Conservation (phyloP, 1,284 basidiomycete species). For the Irpex lacteus region DNA sequence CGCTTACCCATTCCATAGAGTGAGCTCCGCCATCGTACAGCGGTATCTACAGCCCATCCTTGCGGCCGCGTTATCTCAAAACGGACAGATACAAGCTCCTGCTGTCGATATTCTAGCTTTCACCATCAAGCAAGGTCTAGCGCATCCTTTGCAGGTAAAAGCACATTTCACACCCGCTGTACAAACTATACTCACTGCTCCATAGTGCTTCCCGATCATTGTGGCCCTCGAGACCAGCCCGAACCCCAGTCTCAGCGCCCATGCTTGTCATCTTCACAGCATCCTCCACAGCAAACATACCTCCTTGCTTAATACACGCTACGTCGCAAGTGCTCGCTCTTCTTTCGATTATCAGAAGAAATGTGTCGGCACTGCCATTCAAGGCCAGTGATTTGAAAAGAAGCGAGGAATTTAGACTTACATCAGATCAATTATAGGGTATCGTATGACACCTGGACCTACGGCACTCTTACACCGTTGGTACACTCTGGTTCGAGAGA, state of each 20-base stretch:
- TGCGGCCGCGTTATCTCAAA: conserved; percentile 73
- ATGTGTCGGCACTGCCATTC: conserved; percentile 42
- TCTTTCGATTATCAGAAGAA: conserved; percentile 84
- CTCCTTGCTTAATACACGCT: conserved; percentile 85
- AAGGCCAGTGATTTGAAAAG: conserved; percentile 36
- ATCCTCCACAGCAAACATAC: conserved; percentile 88
- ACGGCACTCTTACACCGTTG: conserved; percentile 82
- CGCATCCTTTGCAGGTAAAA: conserved; percentile 85
- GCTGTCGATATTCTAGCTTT: conserved; percentile 92
- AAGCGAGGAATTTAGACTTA: not conserved
- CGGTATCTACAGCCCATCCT: conserved; percentile 86
- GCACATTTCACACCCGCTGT: not conserved
- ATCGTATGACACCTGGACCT: conserved; percentile 52
- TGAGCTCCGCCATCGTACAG: conserved; percentile 92
- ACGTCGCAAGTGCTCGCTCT: conserved; percentile 72
- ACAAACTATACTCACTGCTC: not conserved
- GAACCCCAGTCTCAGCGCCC: conserved; percentile 55
- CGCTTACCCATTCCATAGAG: conserved; percentile 42
- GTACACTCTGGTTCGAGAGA: conserved; percentile 90
- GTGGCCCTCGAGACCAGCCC: conserved; percentile 90
- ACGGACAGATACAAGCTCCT: conserved; percentile 71
- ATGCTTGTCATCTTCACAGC: conserved; percentile 81
- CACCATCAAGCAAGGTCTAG: conserved; percentile 92
- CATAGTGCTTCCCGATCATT: conserved; percentile 86
- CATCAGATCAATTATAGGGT: conserved; percentile 45